Evolutionary conservation across 2,329 filamentous ascomycete species (phyloP), one percentile per base, ranked within the genome.

Genomic region (Fragosphaeria purpurea): DNA sequence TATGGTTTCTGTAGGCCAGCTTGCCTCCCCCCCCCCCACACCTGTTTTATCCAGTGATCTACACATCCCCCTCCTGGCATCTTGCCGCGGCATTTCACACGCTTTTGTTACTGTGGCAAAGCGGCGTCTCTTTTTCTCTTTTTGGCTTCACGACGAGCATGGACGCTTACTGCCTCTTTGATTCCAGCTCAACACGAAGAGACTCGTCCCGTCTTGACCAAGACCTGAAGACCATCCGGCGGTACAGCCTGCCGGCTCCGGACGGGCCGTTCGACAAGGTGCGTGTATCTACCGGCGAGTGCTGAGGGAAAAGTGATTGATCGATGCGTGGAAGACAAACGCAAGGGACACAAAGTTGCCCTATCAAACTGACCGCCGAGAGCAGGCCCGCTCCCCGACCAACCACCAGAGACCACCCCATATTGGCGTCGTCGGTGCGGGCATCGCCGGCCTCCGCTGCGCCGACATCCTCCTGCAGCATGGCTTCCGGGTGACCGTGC

Each of bases 381-480:
- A 22, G 22, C 22, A 52, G 53, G 50, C 50, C 10, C 44, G 48
- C 10, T 45, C 42, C 31, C 41, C 46, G 30, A 37, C 56, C 31
- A 54, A 39, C 51, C 55, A 58, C 50, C 51, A 45, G 51, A 56
- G 53, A 55, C 56, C 47, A 38, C 75, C 77, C 7, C 79, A 80
- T 55, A 66, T 88, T 41, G 80, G 77, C 35, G 69, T 89, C n/a
- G 67, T 89, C 40, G 85, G 85, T 13, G 84, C 82, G 40, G 85
- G 85, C 5, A 70, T 88, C 32, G 75, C 84, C 6, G 85, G 85
- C 0, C 69, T 89, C n/a, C 74, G 83, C 55, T 85, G 82, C 60
- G 83, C 84, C 48, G 82, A 86, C 56, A 63, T 87, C 2, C 67
- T 89, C 0, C 66, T 86, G 3, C 72, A 77, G 50, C 71, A 79